These are phyloP conservation scores for Sarocladiaceae sp. DNA, from an alignment of 2,329 filamentous ascomycete species.

Conservation along the genomic window DNA sequence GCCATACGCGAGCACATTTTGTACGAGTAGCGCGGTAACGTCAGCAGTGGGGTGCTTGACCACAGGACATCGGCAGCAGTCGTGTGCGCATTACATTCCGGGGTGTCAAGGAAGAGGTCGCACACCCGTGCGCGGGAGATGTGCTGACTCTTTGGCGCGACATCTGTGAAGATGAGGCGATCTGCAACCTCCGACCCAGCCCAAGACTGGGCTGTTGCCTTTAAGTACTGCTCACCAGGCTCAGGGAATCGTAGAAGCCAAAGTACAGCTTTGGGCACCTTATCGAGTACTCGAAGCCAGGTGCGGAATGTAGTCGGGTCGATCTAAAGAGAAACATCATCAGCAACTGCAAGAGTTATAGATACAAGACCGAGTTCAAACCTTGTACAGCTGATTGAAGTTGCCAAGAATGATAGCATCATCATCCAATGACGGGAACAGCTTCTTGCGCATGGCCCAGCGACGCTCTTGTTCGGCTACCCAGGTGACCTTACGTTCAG, in stretches of 20 bases:
- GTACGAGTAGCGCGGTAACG: constrained; percentile 83
- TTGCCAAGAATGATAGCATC: constrained; percentile 90
- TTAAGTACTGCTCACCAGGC: constrained; percentile 78
- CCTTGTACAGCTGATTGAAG: constrained; percentile 99
- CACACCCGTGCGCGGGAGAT: constrained; percentile 88
- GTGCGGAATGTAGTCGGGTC: constrained; percentile 94
- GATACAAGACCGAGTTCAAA: constrained; percentile 31
- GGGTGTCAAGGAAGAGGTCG: constrained; percentile 93
- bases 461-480: constrained; percentile 72
- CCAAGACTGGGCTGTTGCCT: constrained; percentile 75
- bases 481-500: constrained; percentile 67
- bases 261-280: constrained; percentile 78
- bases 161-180: constrained; percentile 90
- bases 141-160: constrained; percentile 89
- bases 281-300: constrained; percentile 85
- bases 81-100: constrained; percentile 96
- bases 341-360: background rate
- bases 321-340: constrained; percentile 57
- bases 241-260: constrained; percentile 98
- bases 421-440: constrained; percentile 79
- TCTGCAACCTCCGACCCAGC: constrained; percentile 77
- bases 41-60: constrained; percentile 90
- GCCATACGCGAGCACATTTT: constrained; percentile 99
- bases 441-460: constrained; percentile 87
- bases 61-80: constrained; percentile 94